Percentiles rank a stretch among this genome's conserved stretches.
These are phyloP conservation scores for Amaranthus tricolor DNA, from an alignment of 179 eudicot genomes.

Conservation along the genomic window DNA sequence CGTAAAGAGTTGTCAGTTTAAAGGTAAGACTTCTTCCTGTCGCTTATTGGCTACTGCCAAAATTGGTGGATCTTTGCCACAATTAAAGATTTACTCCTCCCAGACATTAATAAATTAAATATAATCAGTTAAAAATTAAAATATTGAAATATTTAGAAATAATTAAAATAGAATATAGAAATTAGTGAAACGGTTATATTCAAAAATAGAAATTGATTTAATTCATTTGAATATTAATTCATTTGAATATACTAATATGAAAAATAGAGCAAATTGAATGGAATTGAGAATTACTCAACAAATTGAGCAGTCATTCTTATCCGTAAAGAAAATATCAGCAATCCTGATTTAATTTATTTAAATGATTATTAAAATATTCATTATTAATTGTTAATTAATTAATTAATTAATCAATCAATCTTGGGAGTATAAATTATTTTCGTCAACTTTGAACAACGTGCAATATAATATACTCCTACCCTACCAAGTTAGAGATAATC, in stretches of 20 bases:
- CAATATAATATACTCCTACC: not conserved
- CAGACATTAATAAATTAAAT: not conserved
- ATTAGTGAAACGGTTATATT: too few relatives aligned
- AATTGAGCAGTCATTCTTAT: constrained; percentile 10
- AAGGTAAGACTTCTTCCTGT: constrained; percentile 20
- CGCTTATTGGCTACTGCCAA: constrained; percentile 16
- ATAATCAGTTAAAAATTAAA: too few relatives aligned
- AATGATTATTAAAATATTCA: not conserved
- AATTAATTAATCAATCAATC: not conserved
- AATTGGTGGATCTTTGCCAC: constrained; percentile 17
- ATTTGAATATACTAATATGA: too few relatives aligned
- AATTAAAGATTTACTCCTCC: not conserved
- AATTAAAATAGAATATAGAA: too few relatives aligned
- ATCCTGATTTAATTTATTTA: not conserved
- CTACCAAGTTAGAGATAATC: not conserved
- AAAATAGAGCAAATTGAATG: too few relatives aligned
- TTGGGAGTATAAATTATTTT: not conserved
- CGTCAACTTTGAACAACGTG: constrained; percentile 15
- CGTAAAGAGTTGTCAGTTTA: constrained; percentile 15
- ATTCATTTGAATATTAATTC: too few relatives aligned
- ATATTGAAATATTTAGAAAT: too few relatives aligned
- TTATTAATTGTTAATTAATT: not conserved
- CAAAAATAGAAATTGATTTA: too few relatives aligned
- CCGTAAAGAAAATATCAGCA: constrained; percentile 11
- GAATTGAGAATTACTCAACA: too few relatives aligned